Conservation (phyloP, 495 filamentous ascomycete genomes). For the Thermochaetoides thermophila region DNA sequence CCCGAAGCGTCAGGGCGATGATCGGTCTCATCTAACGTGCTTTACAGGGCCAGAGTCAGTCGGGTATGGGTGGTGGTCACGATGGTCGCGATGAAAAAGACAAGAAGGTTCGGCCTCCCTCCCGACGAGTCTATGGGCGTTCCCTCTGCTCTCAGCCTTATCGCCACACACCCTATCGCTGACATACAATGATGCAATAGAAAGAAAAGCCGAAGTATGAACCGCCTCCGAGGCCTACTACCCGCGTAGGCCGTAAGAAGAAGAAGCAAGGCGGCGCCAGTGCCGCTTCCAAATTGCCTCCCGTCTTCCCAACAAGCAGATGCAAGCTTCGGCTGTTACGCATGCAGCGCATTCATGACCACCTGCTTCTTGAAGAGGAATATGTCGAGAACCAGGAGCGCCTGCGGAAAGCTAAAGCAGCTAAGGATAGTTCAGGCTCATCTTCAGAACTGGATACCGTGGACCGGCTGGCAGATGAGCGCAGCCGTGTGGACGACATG, state of each 20-base stretch:
- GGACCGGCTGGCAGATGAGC: slow-evolving; percentile 83
- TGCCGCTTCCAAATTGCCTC: slow-evolving; percentile 84
- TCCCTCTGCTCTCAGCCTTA: background rate
- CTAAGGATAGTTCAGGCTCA: slow-evolving; percentile 48
- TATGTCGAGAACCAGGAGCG: slow-evolving; percentile 98
- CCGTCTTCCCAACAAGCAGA: slow-evolving; percentile 84
- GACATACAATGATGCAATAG: slow-evolving; percentile 31
- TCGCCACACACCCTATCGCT: slow-evolving; percentile 6
- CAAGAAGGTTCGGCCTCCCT: slow-evolving; percentile 60
- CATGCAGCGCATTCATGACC: slow-evolving; percentile 97
- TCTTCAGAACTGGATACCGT: slow-evolving; percentile 44
- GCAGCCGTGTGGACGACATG: slow-evolving; percentile 96
- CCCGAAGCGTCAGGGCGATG: background rate
- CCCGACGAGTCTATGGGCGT: background rate
- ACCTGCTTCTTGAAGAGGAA: slow-evolving; percentile 91
- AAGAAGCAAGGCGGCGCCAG: slow-evolving; percentile 83
- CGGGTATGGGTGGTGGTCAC: slow-evolving; percentile 61
- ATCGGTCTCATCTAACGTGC: slow-evolving; percentile 10
- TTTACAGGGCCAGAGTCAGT: slow-evolving; percentile 71
- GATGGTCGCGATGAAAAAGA: slow-evolving; percentile 81
- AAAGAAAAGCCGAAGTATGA: slow-evolving; percentile 99
- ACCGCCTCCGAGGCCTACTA: slow-evolving; percentile 89
- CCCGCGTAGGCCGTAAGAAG: slow-evolving; percentile 96
- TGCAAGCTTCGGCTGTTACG: slow-evolving; percentile 94
- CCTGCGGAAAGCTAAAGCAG: slow-evolving; percentile 75